These are phyloP conservation scores for Avena atlantica DNA, from an alignment of 176 grass and related monocot species.

Conservation along the genomic window DNA sequence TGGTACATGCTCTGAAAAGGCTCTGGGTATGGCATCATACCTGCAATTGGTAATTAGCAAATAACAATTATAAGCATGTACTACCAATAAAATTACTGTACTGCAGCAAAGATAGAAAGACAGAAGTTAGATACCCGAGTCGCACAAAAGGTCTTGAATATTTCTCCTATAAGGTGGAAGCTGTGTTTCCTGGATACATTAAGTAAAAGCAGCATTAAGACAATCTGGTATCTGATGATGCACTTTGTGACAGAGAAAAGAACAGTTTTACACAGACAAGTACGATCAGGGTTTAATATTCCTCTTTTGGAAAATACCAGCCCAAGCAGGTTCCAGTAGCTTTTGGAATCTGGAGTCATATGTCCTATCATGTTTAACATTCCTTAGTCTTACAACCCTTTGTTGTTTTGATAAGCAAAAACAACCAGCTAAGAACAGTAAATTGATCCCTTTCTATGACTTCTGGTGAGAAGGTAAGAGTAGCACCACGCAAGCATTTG, in stretches of 20 bases:
- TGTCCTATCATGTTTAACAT: conserved; percentile 14
- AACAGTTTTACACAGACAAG: conserved; percentile 7
- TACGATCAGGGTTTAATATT: conserved; percentile 14
- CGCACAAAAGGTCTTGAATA: conserved; percentile 91
- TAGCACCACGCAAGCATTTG: not conserved
- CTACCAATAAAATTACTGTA: conserved; percentile 27
- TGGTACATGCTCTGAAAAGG: conserved; percentile 98
- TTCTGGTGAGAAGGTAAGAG: not conserved
- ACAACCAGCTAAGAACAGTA: not conserved
- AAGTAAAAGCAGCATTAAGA: conserved; percentile 40
- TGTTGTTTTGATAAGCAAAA: conserved; percentile 12
- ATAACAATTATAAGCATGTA: conserved; percentile 27
- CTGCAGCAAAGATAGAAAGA: not conserved
- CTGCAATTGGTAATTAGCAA: conserved; percentile 56
- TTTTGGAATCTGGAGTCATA: conserved; percentile 15
- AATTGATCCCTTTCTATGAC: conserved; percentile 18
- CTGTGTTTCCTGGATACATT: conserved; percentile 79
- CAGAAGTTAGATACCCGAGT: conserved; percentile 69
- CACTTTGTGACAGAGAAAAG: conserved; percentile 9
- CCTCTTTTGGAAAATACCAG: not conserved
- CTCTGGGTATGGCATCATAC: conserved; percentile 96
- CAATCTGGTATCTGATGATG: conserved; percentile 21
- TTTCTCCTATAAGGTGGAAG: conserved; percentile 92
- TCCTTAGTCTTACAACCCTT: not conserved
- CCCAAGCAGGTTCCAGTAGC: not conserved